These are phyloP conservation scores for Infundibulicybe gibba DNA, from an alignment of 768 basidiomycete genomes.

Conservation along the genomic window DNA sequence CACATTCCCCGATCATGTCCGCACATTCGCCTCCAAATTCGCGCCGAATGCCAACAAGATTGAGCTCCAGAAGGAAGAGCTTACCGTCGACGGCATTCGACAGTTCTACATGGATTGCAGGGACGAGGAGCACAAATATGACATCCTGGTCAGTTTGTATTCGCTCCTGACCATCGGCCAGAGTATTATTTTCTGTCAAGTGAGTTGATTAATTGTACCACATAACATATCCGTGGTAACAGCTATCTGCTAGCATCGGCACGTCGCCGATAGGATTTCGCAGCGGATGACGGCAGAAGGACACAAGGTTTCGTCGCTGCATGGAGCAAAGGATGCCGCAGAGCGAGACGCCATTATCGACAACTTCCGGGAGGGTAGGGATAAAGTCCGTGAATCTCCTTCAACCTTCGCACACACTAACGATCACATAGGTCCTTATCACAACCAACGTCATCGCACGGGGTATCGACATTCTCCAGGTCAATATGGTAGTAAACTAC, in stretches of 20 bases:
- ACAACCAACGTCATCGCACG: conserved; percentile 99
- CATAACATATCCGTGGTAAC: neutral
- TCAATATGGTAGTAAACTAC: conserved; percentile 99
- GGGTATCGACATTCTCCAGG: conserved; percentile 97
- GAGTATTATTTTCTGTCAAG: conserved; percentile 98
- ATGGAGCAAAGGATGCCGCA: conserved; percentile 86
- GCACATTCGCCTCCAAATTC: conserved; percentile 87
- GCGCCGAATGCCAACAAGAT: conserved; percentile 96
- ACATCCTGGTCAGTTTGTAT: conserved; percentile 89
- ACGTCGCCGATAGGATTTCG: conserved; percentile 91
- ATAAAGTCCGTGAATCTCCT: conserved; percentile 57
- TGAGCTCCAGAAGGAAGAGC: conserved; percentile 88
- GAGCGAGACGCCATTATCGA: conserved; percentile 94
- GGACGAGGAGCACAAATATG: conserved; percentile 91
- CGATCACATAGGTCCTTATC: conserved; percentile 59
- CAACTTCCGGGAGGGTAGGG: conserved; percentile 91
- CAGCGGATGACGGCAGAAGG: conserved; percentile 89
- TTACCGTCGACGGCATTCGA: conserved; percentile 90
- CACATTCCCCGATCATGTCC: conserved; percentile 94
- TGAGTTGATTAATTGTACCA: conserved; percentile 26
- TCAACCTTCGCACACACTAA: neutral
- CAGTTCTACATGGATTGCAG: conserved; percentile 98
- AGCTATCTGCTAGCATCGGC: conserved; percentile 57
- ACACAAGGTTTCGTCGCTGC: conserved; percentile 93
- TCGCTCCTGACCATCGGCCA: conserved; percentile 91